Percentiles rank a stretch among this genome's conserved stretches.
Conservation (phyloP, 352 stramenopile species). For the Phytopythium oedochilum region DNA sequence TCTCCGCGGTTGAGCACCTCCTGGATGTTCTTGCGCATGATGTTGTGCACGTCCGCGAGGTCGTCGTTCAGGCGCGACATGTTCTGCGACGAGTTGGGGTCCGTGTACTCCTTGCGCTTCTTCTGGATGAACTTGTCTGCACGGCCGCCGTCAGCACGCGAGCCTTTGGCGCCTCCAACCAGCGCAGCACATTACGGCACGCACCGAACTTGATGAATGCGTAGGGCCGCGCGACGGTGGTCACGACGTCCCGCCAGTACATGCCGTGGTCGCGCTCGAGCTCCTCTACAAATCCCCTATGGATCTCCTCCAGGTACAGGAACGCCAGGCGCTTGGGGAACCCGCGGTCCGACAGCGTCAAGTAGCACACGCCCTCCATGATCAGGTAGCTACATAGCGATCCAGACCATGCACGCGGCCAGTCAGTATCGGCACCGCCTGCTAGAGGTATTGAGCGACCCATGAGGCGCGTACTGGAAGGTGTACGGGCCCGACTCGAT, state of each 20-base stretch:
- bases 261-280: constrained; percentile 91
- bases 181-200: no score
- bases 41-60: constrained; percentile 97
- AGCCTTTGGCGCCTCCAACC: no score
- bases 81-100: constrained; percentile 94
- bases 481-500: constrained; percentile 91
- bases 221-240: constrained; percentile 96
- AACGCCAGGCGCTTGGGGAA: constrained; percentile 98
- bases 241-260: constrained; percentile 90
- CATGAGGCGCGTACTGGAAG: constrained; percentile 84
- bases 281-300: constrained; percentile 93
- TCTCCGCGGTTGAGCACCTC: constrained; percentile 92
- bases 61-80: constrained; percentile 97
- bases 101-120: constrained; percentile 96
- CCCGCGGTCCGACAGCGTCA: constrained; percentile 93
- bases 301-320: constrained; percentile 96
- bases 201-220: constrained; percentile 98
- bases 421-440: constrained; percentile 28
- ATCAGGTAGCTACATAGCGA: constrained; percentile 91
- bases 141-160: not conserved
- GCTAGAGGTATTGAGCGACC: no score
- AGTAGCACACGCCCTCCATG: constrained; percentile 96
- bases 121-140: constrained; percentile 96
- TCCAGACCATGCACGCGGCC: not conserved
- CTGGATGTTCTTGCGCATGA: constrained; percentile 99